phyloP scores from a whole-genome alignment of 1,284 basidiomycete genomes.

The Puccinia novopanici region DNA sequence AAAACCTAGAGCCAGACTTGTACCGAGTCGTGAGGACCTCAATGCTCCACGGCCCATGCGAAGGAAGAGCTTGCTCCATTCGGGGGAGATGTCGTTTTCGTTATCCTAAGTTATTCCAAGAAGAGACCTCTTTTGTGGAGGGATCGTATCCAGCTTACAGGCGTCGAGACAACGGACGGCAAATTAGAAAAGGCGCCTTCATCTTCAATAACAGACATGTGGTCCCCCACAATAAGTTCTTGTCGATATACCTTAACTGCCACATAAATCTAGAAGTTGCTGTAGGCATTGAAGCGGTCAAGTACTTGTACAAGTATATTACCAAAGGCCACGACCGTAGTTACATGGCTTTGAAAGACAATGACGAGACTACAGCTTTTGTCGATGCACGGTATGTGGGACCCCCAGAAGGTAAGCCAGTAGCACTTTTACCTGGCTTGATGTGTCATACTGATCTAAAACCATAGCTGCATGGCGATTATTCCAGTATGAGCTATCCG shows the following conservation, averaged over 20 bases:
- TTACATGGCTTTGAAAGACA: neutral
- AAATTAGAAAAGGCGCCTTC: neutral
- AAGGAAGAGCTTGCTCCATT: neutral
- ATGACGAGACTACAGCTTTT: neutral
- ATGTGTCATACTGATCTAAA: too few relatives aligned
- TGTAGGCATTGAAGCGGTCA: too few relatives aligned
- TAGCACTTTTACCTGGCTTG: too few relatives aligned
- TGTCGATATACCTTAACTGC: neutral
- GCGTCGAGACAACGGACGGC: neutral
- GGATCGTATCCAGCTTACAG: slow-evolving; percentile 8
- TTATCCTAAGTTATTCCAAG: neutral
- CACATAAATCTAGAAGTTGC: slow-evolving; percentile 32
- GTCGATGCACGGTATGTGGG: slow-evolving; percentile 14
- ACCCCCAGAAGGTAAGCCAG: slow-evolving; percentile 32
- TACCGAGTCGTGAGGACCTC: neutral
- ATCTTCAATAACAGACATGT: too few relatives aligned
- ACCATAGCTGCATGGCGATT: slow-evolving; percentile 13
- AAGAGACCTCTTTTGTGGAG: too few relatives aligned
- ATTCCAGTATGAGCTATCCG: neutral
- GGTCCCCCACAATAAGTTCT: slow-evolving; percentile 16
- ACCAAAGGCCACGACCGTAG: slow-evolving; percentile 19
- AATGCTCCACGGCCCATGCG: slow-evolving; percentile 27
- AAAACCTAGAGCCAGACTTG: neutral
- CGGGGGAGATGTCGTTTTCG: neutral
- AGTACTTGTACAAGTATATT: slow-evolving; percentile 35